Evolutionary conservation across 257 asterid genomes (phyloP).

Genomic region (Solanum bukasovii): DNA sequence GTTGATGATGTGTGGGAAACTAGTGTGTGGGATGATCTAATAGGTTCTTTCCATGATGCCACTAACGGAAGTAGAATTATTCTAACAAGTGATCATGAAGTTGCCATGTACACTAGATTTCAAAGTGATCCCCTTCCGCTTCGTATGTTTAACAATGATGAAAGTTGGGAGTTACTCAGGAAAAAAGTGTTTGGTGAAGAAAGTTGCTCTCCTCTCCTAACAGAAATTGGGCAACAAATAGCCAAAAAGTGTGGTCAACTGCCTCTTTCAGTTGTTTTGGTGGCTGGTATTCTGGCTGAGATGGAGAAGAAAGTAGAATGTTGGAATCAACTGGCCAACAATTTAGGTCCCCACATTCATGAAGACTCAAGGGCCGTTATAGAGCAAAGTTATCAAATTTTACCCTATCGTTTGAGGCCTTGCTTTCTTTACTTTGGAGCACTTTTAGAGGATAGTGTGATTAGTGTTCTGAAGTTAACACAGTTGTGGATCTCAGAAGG

Average conservation of each 20-base stretch:
- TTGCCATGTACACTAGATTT: background rate
- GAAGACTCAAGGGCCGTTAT: background rate
- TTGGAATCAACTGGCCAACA: background rate
- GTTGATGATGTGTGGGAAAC: conserved; percentile 1
- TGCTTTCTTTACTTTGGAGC: conserved; percentile 14
- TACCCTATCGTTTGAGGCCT: conserved; percentile 6
- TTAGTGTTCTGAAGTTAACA: background rate
- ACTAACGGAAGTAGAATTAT: background rate
- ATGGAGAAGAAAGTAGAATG: background rate
- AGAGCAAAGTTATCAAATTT: conserved; percentile 7
- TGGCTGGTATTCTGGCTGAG: conserved; percentile 1
- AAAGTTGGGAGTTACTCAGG: conserved; percentile 1
- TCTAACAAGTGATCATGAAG: background rate
- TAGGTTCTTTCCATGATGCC: background rate
- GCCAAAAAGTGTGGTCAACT: background rate
- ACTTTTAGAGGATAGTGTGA: conserved; percentile 1
- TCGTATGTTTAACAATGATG: background rate
- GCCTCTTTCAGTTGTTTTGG: conserved; percentile 3
- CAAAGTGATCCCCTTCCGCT: background rate
- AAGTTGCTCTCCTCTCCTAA: background rate
- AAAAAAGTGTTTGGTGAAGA: background rate
- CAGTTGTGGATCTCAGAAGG: conserved; percentile 19
- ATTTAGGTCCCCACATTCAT: background rate
- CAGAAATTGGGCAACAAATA: background rate
- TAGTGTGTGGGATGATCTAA: background rate